Base-by-base conservation (phyloP, 768 basidiomycete species). In the Paxillus rubicundulus region DNA sequence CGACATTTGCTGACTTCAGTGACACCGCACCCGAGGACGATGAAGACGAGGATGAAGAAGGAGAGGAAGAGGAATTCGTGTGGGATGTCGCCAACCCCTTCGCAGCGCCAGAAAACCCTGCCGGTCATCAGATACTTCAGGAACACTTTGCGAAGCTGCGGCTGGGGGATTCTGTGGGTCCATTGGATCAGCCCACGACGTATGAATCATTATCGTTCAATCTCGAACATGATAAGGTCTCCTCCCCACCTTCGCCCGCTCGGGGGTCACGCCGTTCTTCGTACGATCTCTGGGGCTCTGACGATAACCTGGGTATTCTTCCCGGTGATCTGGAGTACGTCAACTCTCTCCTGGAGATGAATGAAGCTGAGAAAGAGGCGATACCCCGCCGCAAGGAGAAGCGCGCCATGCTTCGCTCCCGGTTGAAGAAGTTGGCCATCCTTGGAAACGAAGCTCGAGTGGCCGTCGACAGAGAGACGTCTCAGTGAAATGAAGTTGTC, bases 1-100 rank as follows among this genome's bases (percentile, higher is more conserved):
- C 51, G 7, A 41, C 36, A n/a, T 30, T 27, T 32, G 10, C 14
- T 17, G 16, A 33, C 16, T 47, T 37, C 24, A 12, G 36, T 9
- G 5, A 43, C n/a, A 2, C 1, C 17, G 13, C 38, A 10, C 5
- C 2, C 13, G 36, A 9, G n/a, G 32, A 18, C 5, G 47, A 36
- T 17, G 10, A 44, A 10, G 53, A 38, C 12, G 30, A 44, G 12
- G 32, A 38, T 10, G 20, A 39, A 34, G 53, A 48, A 9, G 47
- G 49, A 1, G 33, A 40, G 27, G 13, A 33, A 14, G 13, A 16
- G 30, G 24, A 34, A 14, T 60, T 60, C 37, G 53, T 53, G 4
- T 64, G 64, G 62, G 55, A 64, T 45, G 47, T 30, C 5, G 17
- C 16, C 0, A 24, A 60, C 44, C 61, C 64, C 0, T 64, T 63